phyloP scores from a whole-genome alignment of 2,329 filamentous ascomycete species.

The Penicillium sp. region DNA sequence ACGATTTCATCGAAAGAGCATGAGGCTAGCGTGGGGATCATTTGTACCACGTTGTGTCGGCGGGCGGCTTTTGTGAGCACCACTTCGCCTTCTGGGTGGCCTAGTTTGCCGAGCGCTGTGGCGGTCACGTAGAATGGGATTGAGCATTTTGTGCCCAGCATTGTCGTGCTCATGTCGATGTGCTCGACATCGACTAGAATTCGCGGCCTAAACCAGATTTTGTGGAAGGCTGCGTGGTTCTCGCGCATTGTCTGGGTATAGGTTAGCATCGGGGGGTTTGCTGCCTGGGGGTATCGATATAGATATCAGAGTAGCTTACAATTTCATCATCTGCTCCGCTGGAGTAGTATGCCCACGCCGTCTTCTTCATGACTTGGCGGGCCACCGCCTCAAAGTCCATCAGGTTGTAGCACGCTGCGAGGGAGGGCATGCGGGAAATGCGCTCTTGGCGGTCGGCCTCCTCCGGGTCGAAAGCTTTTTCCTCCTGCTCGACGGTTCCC shows the following conservation, averaged over 20 bases:
- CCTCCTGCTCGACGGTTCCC: conserved; percentile 67
- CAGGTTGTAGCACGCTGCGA: conserved; percentile 89
- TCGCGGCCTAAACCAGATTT: conserved; percentile 92
- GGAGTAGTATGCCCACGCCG: conserved; percentile 96
- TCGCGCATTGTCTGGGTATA: conserved; percentile 75
- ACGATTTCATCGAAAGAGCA: conserved; percentile 98
- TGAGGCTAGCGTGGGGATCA: conserved; percentile 96
- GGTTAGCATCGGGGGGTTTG: not conserved
- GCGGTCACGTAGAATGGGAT: conserved; percentile 97
- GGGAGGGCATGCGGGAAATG: conserved; percentile 69
- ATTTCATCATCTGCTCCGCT: conserved; percentile 89
- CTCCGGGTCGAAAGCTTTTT: conserved; percentile 65
- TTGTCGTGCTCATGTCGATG: conserved; percentile 82
- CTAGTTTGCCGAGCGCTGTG: conserved; percentile 91
- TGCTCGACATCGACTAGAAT: conserved; percentile 86
- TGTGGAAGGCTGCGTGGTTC: conserved; percentile 94
- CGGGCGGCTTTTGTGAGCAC: conserved; percentile 78
- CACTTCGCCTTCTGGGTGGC: conserved; percentile 90
- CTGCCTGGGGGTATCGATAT: conserved; percentile 11
- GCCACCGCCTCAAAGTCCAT: conserved; percentile 96
- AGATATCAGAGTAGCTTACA: conserved; percentile 44
- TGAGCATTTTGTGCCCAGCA: conserved; percentile 81
- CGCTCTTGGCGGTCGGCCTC: conserved; percentile 73
- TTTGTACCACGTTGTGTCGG: conserved; percentile 89
- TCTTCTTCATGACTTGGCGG: conserved; percentile 87